Percentiles rank a stretch among this genome's conserved stretches.
These are phyloP conservation scores for Entoloma clypeatum DNA, from an alignment of 1,284 basidiomycete species.

Conservation along the genomic window DNA sequence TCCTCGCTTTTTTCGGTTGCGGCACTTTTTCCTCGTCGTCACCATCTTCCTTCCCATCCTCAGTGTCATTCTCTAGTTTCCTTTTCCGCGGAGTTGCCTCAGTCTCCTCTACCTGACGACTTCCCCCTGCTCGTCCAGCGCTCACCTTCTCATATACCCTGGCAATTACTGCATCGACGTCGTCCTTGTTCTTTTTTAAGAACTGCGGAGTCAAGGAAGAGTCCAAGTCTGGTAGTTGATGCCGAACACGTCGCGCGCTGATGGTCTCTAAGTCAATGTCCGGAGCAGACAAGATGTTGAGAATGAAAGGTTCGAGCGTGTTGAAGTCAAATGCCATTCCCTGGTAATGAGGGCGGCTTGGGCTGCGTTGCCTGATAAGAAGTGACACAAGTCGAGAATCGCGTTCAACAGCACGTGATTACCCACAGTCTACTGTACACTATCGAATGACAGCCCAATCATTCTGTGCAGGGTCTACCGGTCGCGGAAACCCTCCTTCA, in stretches of 20 bases:
- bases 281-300: constrained; percentile 63
- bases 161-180: constrained; percentile 57
- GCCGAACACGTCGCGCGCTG: constrained; percentile 75
- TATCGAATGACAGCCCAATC: constrained; percentile 64
- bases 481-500: constrained; percentile 57
- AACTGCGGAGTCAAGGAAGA: constrained; percentile 49
- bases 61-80: constrained; percentile 35
- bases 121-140: constrained; percentile 28
- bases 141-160: constrained; percentile 58
- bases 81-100: constrained; percentile 34
- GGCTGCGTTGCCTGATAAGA: neutral
- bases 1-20: constrained; percentile 43
- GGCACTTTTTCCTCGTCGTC: constrained; percentile 31
- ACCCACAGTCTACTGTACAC: constrained; percentile 18
- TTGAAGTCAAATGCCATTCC: constrained; percentile 46
- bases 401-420: constrained; percentile 14
- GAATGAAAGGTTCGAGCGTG: constrained; percentile 56
- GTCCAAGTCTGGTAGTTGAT: constrained; percentile 51
- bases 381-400: constrained; percentile 7
- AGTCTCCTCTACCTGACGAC: constrained; percentile 30
- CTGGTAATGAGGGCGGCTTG: constrained; percentile 2
- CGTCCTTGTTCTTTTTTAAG: constrained; percentile 54
- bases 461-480: constrained; percentile 58
- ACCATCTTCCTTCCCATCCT: constrained; percentile 31
- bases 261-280: constrained; percentile 69